These are phyloP conservation scores for Blastomyces parvus DNA, from an alignment of 2,329 filamentous ascomycete species.

Conservation along the genomic window DNA sequence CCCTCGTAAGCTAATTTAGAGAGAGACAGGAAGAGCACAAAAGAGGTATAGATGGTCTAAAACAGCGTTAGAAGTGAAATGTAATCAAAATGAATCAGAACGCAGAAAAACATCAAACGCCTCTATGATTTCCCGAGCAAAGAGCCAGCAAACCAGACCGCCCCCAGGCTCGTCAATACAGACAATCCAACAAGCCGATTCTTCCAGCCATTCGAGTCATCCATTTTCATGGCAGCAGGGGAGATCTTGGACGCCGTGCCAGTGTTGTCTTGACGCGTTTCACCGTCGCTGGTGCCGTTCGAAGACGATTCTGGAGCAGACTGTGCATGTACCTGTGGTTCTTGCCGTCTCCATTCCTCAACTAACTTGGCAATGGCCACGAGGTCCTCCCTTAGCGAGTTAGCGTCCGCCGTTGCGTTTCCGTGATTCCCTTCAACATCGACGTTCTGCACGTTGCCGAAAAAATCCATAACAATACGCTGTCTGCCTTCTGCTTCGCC, in stretches of 20 bases:
- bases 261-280: neutral
- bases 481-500: slow-evolving; percentile 67
- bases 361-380: slow-evolving; percentile 57
- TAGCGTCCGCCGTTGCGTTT: slow-evolving; percentile 44
- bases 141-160: slow-evolving; percentile 22
- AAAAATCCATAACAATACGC: slow-evolving; percentile 88
- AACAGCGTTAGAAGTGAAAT: neutral
- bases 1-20: neutral
- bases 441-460: slow-evolving; percentile 95
- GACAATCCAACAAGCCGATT: slow-evolving; percentile 21
- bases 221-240: slow-evolving; percentile 17
- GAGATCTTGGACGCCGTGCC: slow-evolving; percentile 2
- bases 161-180: slow-evolving; percentile 22
- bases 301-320: slow-evolving; percentile 17
- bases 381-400: slow-evolving; percentile 57
- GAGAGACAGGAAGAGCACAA: neutral
- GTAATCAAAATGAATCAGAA: neutral
- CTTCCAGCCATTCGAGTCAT: slow-evolving; percentile 19
- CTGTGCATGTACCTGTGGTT: slow-evolving; percentile 13
- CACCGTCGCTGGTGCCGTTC: neutral
- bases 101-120: neutral
- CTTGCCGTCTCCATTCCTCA: slow-evolving; percentile 41
- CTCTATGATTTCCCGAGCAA: slow-evolving; percentile 7
- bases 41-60: neutral
- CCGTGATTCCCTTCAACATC: slow-evolving; percentile 61